A percentile compares a stretch with the other conserved stretches of the same genome.
These are phyloP conservation scores for Agaricus blazei DNA, from an alignment of 768 basidiomycete genomes.

Conservation along the genomic window DNA sequence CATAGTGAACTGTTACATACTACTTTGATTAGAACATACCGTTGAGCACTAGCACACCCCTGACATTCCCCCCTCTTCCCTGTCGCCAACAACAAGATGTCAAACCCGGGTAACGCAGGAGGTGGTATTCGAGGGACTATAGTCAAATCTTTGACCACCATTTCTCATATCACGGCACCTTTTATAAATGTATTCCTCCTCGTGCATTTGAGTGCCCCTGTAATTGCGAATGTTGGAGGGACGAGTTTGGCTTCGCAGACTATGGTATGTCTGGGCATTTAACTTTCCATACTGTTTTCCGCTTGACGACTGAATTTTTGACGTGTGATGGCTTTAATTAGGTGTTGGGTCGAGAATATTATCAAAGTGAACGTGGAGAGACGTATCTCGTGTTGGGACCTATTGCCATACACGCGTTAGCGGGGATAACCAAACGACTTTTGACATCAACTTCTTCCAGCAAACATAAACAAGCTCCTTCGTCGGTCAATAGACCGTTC, in stretches of 20 bases:
- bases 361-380: slow-evolving; percentile 70
- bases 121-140: neutral
- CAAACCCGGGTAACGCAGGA: neutral
- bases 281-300: too few species aligned
- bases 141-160: slow-evolving; percentile 36
- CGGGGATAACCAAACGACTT: slow-evolving; percentile 57
- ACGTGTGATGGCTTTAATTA: slow-evolving; percentile 18
- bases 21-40: too few species aligned
- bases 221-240: slow-evolving; percentile 67
- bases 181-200: slow-evolving; percentile 74
- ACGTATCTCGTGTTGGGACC: slow-evolving; percentile 64
- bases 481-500: slow-evolving; percentile 18
- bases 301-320: too few species aligned
- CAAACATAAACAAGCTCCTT: slow-evolving; percentile 14
- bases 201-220: slow-evolving; percentile 77
- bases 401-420: slow-evolving; percentile 55
- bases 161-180: slow-evolving; percentile 67
- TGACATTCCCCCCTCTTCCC: neutral
- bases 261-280: slow-evolving; percentile 45
- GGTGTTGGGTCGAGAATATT: slow-evolving; percentile 83
- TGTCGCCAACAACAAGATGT: neutral
- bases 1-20: too few species aligned
- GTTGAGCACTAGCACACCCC: neutral
- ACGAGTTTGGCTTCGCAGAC: slow-evolving; percentile 61
- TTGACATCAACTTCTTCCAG: slow-evolving; percentile 15